phyloP scores from a whole-genome alignment of 164 flowering plant genomes.

The Annona cherimola region DNA sequence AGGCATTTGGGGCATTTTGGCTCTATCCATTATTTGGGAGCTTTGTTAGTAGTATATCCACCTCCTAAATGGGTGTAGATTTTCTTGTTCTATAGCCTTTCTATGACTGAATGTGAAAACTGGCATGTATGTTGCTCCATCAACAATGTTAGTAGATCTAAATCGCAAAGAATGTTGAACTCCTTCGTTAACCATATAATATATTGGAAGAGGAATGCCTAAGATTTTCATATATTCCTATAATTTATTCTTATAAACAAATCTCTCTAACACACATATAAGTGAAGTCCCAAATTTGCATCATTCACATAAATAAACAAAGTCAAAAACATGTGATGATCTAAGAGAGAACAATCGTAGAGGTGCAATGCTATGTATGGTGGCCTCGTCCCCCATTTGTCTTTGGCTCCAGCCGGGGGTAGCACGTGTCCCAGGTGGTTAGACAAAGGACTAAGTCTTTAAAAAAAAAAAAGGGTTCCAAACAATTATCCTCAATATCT shows the following conservation, averaged over 20 bases:
- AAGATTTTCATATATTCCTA: conserved; percentile 40
- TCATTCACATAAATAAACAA: not conserved
- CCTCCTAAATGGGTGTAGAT: no score
- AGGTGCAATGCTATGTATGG: not conserved
- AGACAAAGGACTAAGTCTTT: no score
- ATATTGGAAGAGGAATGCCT: conserved; percentile 30
- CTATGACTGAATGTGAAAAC: conserved; percentile 26
- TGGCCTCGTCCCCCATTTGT: no score
- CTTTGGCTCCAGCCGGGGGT: no score
- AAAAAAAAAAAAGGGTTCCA: no score
- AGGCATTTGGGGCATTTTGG: no score
- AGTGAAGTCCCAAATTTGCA: not conserved
- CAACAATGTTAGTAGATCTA: conserved; percentile 36
- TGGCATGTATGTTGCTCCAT: conserved; percentile 32
- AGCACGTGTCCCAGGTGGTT: no score
- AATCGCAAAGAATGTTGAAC: conserved; percentile 31
- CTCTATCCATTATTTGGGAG: no score
- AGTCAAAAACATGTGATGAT: not conserved
- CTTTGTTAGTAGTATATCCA: no score
- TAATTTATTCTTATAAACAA: conserved; percentile 36
- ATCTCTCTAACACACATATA: conserved; percentile 15
- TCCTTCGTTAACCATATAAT: conserved; percentile 40
- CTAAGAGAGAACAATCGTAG: not conserved
- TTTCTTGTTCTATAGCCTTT: conserved; percentile 50
- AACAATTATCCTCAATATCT: no score